Evolutionary conservation across 305 asterid genomes (phyloP), one percentile per base, ranked within the genome.

Genomic region (Striga hermonthica): DNA sequence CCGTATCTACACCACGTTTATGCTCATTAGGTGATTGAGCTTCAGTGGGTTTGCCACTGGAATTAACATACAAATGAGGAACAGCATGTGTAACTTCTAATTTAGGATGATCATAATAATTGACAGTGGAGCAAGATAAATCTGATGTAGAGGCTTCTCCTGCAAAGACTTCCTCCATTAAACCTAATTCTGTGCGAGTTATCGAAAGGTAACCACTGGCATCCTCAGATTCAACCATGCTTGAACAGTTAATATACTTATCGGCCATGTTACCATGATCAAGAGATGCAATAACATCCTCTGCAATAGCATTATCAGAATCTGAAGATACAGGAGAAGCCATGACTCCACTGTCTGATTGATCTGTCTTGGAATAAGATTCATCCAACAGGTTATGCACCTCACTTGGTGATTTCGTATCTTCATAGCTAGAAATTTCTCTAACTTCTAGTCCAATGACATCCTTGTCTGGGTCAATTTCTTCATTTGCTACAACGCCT

Each of bases 101-200:
- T 55, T 75, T 74, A 55, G 75, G 74, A 78, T 74, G 62, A 66
- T 71, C 76, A 65, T 68, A 38, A 65, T 68, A 38, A 69, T 35
- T 57, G 31, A 67, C 64, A 12, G 40, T 45, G 56, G 35, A 44
- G 58, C 52, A 55, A 22, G 31, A 22, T 1, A 22, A 77, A 65
- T 76, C 80, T 16, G 66, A 64, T 54, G 75, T 34, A 66, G 60
- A 73, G 43, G 64, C 76, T 73, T 79, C 85, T 47, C 77, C 78
- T 62, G 65, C 72, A 38, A 60, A 60, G 60, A 63, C 69, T 65
- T 71, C 76, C 56, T 70, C 60, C 73, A 58, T 28, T 28, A 64
- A 60, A 37, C 57, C 75, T 38, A 71, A 67, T 38, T 76, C 77
- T 35, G 7, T 41, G 31, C 61, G 73, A 49, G 64, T 57, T 66